Percentiles rank a stretch among this genome's conserved stretches.
Evolutionary conservation across 495 filamentous ascomycete genomes (phyloP).

Genomic region (Penicillium dipodomyicola): DNA sequence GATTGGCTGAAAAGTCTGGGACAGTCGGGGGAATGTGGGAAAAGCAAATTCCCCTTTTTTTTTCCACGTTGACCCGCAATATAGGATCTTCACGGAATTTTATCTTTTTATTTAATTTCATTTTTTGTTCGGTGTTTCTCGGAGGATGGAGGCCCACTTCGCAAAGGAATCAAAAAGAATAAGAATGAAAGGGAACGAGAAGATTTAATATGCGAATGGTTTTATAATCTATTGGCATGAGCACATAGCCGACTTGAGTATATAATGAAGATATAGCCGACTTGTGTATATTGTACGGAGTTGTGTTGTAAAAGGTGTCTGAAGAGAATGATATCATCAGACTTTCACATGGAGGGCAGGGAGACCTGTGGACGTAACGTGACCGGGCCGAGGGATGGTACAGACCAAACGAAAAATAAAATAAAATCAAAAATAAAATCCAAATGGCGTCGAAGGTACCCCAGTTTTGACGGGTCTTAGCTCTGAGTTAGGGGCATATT

Average conservation of each 20-base stretch:
- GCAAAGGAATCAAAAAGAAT: background rate
- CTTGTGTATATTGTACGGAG: no score
- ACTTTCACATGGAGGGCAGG: conserved; percentile 1
- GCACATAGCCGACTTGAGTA: no score
- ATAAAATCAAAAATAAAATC: no score
- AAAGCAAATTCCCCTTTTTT: conserved; percentile 2
- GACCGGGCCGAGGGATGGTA: conserved; percentile 13
- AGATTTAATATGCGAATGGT: no score
- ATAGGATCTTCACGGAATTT: background rate
- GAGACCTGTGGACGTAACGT: background rate
- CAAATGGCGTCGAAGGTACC: background rate
- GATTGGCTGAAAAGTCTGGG: conserved; percentile 2
- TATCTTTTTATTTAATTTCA: background rate
- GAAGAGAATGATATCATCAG: no score
- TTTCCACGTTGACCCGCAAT: background rate
- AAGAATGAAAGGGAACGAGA: no score
- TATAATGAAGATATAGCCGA: no score
- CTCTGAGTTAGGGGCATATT: background rate
- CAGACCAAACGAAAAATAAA: background rate
- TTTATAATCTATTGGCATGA: no score
- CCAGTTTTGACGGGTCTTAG: background rate
- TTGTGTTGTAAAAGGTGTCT: no score
- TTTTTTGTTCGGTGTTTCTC: conserved; percentile 2
- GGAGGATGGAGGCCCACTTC: background rate
- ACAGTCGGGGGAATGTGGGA: conserved; percentile 9